Evolutionary conservation across 2,329 filamentous ascomycete species (phyloP), one percentile per base, ranked within the genome.

Genomic region (Monilinia fructigena): DNA sequence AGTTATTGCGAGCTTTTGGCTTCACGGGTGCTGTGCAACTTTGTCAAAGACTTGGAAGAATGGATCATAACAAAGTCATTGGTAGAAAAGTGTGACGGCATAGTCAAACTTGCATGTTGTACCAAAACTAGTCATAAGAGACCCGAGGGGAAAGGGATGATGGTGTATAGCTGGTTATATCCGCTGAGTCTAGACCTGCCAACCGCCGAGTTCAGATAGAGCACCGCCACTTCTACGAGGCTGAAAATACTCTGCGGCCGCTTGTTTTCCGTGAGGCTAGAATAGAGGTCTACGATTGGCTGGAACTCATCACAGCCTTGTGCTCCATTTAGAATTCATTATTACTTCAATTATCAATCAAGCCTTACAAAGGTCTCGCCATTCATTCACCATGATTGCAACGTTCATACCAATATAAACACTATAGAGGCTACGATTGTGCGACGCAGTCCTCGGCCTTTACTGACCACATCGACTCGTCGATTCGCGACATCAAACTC

Each of bases 201-300:
- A 23, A 23, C 23, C 23, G 23, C 23, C 23, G 23, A 23, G 23
- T 1, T 23, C 23, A 23, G 23, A 23, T 23, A 23, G 23, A 23
- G 23, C 56, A 48, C 18, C 42, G 56, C 56, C 56, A 60, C 42
- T 48, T 23, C 0, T 26, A 23, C 58, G 31, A 61, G 58, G 58
- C 58, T 61, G 45, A 50, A 18, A 1, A 4, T 35, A 7, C 3
- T 11, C 26, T 50, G 58, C 58, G 45, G 45, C 58, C 58, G 58
- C 58, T 61, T 35, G n/a, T 31, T 20, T 38, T 14, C 16, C n/a
- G 45, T 12, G 16, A 20, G 31, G 20, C 20, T 8, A 38, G 10
- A 18, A 38, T 35, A 6, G 14, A 23, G 28, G 23, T 48, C 42
- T 23, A 60, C 8, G 20, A 23, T 60, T 38, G 28, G 58, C 58